A percentile compares a stretch with the other conserved stretches of the same genome.
Conservation (phyloP, 257 asterid genomes). For the Oldenlandia corymbosa region DNA sequence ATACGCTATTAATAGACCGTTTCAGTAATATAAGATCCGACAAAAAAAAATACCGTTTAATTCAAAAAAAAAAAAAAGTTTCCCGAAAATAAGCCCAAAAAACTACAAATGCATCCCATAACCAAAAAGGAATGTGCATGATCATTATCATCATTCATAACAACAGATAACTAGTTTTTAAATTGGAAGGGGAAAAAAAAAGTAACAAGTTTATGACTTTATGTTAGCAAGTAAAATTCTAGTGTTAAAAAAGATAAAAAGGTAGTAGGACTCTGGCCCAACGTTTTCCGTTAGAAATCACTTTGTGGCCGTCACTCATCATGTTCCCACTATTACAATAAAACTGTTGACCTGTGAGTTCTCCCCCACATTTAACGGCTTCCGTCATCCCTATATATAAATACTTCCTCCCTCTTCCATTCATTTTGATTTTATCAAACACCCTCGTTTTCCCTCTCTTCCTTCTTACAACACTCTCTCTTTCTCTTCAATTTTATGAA, state of each 20-base stretch:
- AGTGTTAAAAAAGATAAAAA: too few species aligned
- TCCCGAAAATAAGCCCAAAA: too few species aligned
- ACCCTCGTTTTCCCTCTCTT: conserved; percentile 20
- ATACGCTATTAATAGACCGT: too few species aligned
- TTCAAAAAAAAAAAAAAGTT: too few species aligned
- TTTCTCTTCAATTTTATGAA: not conserved
- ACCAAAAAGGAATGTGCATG: conserved; percentile 14
- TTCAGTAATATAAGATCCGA: too few species aligned
- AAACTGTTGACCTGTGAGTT: conserved; percentile 16
- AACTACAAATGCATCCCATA: not conserved
- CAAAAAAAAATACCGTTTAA: too few species aligned
- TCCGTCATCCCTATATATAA: conserved; percentile 50
- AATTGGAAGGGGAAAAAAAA: conserved; percentile 11
- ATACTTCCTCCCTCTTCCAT: conserved; percentile 25
- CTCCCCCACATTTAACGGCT: conserved; percentile 28
- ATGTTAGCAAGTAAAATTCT: too few species aligned
- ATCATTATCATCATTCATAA: not conserved
- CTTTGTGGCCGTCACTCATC: conserved; percentile 40
- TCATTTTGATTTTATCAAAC: conserved; percentile 22
- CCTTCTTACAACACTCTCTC: not conserved
- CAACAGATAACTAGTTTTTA: too few species aligned
- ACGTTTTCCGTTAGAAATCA: conserved; percentile 52
- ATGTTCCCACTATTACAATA: not conserved
- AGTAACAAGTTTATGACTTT: too few species aligned
- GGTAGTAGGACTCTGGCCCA: conserved; percentile 24